These are phyloP conservation scores for Streptanthus diversifolius DNA, from an alignment of 345 rosid genomes.

Conservation along the genomic window DNA sequence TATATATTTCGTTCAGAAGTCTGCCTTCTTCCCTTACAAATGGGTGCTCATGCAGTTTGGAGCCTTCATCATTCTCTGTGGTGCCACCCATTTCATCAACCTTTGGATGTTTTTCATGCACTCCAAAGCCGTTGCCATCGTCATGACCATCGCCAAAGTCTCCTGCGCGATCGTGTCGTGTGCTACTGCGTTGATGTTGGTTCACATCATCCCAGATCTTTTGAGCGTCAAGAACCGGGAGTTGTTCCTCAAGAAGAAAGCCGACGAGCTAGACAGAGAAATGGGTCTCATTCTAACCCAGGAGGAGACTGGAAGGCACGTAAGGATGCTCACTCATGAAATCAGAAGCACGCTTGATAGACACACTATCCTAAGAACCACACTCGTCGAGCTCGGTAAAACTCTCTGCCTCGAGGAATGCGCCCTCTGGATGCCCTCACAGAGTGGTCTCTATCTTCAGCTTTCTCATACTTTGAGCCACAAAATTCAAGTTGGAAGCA, in stretches of 20 bases:
- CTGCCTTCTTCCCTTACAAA: slow-evolving; percentile 87
- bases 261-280: slow-evolving; percentile 86
- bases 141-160: slow-evolving; percentile 77
- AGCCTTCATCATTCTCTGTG: slow-evolving; percentile 90
- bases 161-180: slow-evolving; percentile 89
- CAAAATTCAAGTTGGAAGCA: slow-evolving; percentile 57
- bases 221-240: slow-evolving; percentile 80
- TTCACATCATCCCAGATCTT: slow-evolving; percentile 89
- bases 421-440: slow-evolving; percentile 95
- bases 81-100: slow-evolving; percentile 89
- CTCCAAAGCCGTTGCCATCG: slow-evolving; percentile 73
- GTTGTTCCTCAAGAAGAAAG: slow-evolving; percentile 67
- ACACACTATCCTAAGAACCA: slow-evolving; percentile 73
- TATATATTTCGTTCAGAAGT: slow-evolving; percentile 81
- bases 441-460: slow-evolving; percentile 53
- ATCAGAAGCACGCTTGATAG: slow-evolving; percentile 90
- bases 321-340: slow-evolving; percentile 93
- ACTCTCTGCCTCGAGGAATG: slow-evolving; percentile 83
- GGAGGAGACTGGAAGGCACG: slow-evolving; percentile 93
- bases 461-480: slow-evolving; percentile 73
- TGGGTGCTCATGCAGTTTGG: slow-evolving; percentile 99
- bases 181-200: slow-evolving; percentile 81
- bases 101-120: slow-evolving; percentile 82
- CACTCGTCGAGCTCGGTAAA: slow-evolving; percentile 88
- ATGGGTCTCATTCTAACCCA: slow-evolving; percentile 88